phyloP scores from a whole-genome alignment of 352 stramenopile genomes.

The Elongisporangium undulatum region DNA sequence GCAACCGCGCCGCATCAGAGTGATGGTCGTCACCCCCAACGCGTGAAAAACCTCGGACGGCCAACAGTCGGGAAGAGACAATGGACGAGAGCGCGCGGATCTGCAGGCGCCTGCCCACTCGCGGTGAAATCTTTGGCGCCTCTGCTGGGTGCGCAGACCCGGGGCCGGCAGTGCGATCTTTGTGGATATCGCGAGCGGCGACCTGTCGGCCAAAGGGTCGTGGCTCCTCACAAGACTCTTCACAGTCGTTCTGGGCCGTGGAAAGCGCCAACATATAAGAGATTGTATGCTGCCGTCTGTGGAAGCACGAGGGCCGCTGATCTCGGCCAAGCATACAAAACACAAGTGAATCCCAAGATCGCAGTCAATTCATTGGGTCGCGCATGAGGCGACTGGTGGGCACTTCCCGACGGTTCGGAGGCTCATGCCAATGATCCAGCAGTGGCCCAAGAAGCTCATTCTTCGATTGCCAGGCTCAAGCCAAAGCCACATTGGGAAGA shows the following conservation, averaged over 20 bases:
- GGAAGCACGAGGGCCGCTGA: background rate
- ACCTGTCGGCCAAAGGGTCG: background rate
- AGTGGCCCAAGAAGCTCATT: conserved; percentile 15
- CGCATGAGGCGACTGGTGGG: background rate
- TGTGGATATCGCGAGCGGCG: background rate
- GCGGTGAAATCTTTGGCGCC: background rate
- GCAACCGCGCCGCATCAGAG: background rate
- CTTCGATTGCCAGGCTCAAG: conserved; percentile 31
- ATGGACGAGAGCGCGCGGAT: background rate
- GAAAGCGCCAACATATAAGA: background rate
- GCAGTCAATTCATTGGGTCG: background rate
- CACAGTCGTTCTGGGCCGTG: background rate
- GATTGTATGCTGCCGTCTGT: background rate
- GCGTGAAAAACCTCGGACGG: background rate
- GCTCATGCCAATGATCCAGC: background rate
- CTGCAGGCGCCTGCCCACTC: background rate
- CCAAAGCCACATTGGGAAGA: conserved; percentile 12
- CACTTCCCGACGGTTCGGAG: conserved; percentile 6
- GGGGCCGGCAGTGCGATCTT: background rate
- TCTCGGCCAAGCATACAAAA: background rate
- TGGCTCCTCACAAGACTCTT: background rate
- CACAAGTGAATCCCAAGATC: background rate
- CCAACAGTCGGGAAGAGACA: background rate
- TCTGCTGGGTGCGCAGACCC: background rate
- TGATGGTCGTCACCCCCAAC: background rate